Evolutionary conservation across 2,329 filamentous ascomycete genomes (phyloP).

Genomic region (Microdochium trichocladiopsis): DNA sequence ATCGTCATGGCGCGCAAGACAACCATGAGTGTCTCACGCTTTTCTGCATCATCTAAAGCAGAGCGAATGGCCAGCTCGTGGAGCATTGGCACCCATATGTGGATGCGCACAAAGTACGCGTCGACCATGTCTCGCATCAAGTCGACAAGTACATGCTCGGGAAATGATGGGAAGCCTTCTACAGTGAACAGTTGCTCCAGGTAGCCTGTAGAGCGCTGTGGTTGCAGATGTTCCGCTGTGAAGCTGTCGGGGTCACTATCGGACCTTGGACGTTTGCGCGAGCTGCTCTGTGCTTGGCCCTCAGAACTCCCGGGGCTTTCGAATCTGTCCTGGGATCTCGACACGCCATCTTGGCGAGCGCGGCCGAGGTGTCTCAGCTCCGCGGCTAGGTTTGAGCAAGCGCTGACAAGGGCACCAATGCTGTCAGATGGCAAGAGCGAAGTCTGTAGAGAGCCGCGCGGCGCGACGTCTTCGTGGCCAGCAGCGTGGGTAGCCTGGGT

Average conservation of each 20-base stretch:
- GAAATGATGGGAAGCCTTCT: not conserved
- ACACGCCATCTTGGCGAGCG: too few species aligned
- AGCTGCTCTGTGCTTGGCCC: too few species aligned
- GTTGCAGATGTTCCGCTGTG: not conserved
- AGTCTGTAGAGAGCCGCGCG: too few species aligned
- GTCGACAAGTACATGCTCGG: not conserved
- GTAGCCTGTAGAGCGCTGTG: not conserved
- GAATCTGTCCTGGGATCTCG: too few species aligned
- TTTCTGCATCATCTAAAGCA: constrained; percentile 1
- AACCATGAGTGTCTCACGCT: not conserved
- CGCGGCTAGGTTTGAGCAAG: too few species aligned
- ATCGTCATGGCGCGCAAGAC: not conserved
- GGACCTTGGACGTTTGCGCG: not conserved
- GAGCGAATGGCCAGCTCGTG: constrained; percentile 6
- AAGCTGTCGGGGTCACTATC: not conserved
- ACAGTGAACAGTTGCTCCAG: not conserved
- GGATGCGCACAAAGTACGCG: constrained; percentile 6
- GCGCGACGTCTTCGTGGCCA: not conserved
- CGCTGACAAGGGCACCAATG: too few species aligned
- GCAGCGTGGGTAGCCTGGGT: not conserved
- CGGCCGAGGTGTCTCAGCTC: too few species aligned
- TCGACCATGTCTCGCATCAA: constrained; percentile 6
- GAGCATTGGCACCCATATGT: constrained; percentile 12
- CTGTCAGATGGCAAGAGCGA: too few species aligned
- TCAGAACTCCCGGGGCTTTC: too few species aligned